phyloP scores from a whole-genome alignment of 257 asterid species.

The Solanum tarijense region DNA sequence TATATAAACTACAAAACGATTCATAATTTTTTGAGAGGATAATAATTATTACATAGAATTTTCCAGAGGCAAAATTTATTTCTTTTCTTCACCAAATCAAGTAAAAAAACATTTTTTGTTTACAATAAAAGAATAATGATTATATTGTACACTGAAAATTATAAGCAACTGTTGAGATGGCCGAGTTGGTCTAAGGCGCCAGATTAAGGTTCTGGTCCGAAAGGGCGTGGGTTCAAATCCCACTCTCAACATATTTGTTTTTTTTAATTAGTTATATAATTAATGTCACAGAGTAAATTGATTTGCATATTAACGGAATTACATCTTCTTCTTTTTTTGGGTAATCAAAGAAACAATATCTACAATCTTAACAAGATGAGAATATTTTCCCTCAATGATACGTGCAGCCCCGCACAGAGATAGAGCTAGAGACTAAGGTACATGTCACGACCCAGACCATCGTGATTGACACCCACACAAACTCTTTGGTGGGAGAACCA shows the following conservation, averaged over 20 bases:
- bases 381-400: neutral
- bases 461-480: no score
- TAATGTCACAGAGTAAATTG: neutral
- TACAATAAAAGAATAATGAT: no score
- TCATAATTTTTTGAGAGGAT: neutral
- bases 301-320: neutral
- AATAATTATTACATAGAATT: neutral
- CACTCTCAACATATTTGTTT: slow-evolving; percentile 44
- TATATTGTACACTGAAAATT: no score
- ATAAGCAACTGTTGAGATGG: slow-evolving; percentile 44
- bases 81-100: neutral
- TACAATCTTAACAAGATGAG: neutral
- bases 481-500: no score
- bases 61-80: no score
- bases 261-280: neutral
- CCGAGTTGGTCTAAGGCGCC: slow-evolving; percentile 99
- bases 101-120: no score
- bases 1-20: neutral
- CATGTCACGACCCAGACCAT: no score
- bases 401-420: neutral
- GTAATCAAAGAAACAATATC: neutral
- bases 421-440: no score
- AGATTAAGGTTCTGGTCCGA: slow-evolving; percentile 99
- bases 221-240: slow-evolving; percentile 99
- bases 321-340: no score